Base-by-base conservation (phyloP, 441 rosid genomes). In the Biscutella laevigata region DNA sequence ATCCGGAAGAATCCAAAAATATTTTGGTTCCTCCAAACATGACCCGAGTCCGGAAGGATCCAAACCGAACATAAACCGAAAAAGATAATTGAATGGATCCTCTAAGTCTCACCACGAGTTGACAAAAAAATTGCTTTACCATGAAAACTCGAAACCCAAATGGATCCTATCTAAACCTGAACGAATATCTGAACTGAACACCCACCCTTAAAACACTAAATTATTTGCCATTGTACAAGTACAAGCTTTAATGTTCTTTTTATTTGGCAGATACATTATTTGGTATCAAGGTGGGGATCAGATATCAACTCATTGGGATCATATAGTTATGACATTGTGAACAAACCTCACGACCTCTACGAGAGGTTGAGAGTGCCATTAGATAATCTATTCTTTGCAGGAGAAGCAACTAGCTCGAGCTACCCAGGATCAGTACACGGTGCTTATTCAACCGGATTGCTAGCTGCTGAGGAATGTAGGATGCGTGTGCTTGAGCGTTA, bases 341-440 rank as follows among this genome's bases (percentile, higher is more conserved):
- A 86, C 53, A 86, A 74, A 46, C 66, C 98, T 75, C 92, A 86
- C 38, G 92, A 82, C 69, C 85, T 84, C 71, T 92, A 84, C 22
- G 95, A 92, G 61, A 80, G 68, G 74, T 75, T 92, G 12, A 79
- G 95, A 75, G 71, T 81, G 16, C 97, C 99, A 4, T 73, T 92
- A 5, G 99, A 92, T 69, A 92, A 92, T 67, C 47, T 92, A 62
- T 92, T 92, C 83, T 92, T 92, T 77, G 97, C 97, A 0, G 97
- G 99, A 40, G 99, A 92, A 75, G 99, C 97, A 12, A 84, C 96
- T 3, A 92, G 97, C 50, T 25, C 56, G 57, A 77, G 71, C 76
- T 84, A 66, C 72, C 89, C 95, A 0, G 95, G 95, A 12, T 92
- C 94, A 7, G 88, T 86, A 34, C 99, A 88, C 12, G 99, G 95